Base-by-base conservation (phyloP, 345 rosid species). In the Moricandia moricandioides region DNA sequence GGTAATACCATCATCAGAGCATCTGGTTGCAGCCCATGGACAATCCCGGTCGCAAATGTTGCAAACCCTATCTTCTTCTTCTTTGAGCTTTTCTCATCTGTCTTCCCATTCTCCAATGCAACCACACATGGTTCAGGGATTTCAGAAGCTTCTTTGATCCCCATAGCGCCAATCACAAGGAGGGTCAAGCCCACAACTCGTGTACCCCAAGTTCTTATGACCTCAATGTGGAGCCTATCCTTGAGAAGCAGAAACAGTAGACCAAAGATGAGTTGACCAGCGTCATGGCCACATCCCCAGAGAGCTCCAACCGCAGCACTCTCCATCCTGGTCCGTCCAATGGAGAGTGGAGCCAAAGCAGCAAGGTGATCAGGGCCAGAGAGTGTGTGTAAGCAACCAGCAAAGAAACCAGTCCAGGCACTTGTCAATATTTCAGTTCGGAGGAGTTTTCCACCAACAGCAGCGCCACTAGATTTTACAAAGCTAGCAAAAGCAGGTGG, bases 271-370 rank as follows among this genome's bases (percentile, higher is more conserved):
- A 94, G 76, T 77, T 95, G 99, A 33, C 99, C 99, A 0, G 99
- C 96, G 34, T 92, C 99, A 51, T 95, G 99, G 10, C 99, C 99
- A 75, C 97, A 95, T 34, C 99, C 99, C 99, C 99, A 95, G 14
- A 95, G 89, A 16, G 97, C 99, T 75, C 99, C 99, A 45, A 95
- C 96, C 2, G 83, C 90, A 68, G 97, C 97, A 69, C 99, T 92
- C 85, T 92, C 97, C 80, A 92, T 71, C 52, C 89, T 80, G 14
- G 96, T 76, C 9, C 97, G 92, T 7, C 99, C 97, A 31, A 95
- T 95, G 2, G 99, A 92, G 27, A 92, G 88, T 4, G 99, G 99
- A 69, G 97, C 97, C 79, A 94, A 77, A 73, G 99, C 99, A 76
- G 97, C 99, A 17, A 95, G 93, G 81, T 95, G 99, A 54, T 95